Base-by-base conservation (phyloP, 768 basidiomycete species). In the Cubamyces sp. region DNA sequence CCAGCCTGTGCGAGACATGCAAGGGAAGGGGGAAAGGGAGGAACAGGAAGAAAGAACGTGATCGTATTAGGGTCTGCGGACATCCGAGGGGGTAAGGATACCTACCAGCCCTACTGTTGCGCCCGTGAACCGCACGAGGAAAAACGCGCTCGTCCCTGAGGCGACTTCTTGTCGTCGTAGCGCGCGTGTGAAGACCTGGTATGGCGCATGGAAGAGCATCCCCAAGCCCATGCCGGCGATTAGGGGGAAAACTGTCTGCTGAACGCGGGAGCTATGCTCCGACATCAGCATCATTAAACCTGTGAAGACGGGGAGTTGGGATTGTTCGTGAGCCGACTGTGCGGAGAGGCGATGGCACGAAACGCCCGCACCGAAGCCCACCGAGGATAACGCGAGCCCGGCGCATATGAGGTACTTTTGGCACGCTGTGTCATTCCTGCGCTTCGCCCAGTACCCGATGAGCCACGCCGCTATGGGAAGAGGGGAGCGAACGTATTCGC, bases 201-300 rank as follows among this genome's bases (percentile, higher is more conserved):
- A 92, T 8, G 92, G 92, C 0, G 91, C 87, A 70, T 93, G 91
- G 74, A 93, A 92, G 26, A 93, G 76, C 84, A 93, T 87, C 41
- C 92, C 92, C 60, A 94, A 71, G 11, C 92, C 92, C 37, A 91
- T 74, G 16, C 92, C 92, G 50, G 88, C 83, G 60, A 92, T 77
- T 41, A 94, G 75, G 7, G 90, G 87, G 71, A 82, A 88, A n/a
- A 79, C 55, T 41, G 76, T 71, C 72, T 91, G 86, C 40, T 76
- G 62, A 16, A 73, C 65, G 34, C 75, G 69, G 43, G 74, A 69
- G 9, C 89, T 80, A 51, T 77, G 69, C 60, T 85, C 85, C 61
- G 87, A 72, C 61, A 94, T 79, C 39, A 87, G 69, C 62, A 78
- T 83, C 70, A 94, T 77, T 59, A 92, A 80, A 37, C 89, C 92